phyloP scores from a whole-genome alignment of 148 eudicot genomes.

The Chenopodium quinoa region DNA sequence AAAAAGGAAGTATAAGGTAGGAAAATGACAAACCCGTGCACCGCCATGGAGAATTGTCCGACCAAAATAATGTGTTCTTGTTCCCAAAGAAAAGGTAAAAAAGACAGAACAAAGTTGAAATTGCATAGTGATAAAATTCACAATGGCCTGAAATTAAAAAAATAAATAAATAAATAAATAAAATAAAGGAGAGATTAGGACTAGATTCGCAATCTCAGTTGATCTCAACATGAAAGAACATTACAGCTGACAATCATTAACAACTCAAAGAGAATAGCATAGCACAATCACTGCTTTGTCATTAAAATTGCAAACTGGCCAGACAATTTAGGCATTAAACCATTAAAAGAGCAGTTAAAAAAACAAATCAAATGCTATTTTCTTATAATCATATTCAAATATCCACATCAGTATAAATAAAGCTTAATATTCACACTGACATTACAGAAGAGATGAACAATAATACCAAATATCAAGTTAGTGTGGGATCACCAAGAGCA shows the following conservation, averaged over 20 bases:
- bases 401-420: not conserved
- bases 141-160: conserved; percentile 67
- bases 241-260: conserved; percentile 9
- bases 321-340: not conserved
- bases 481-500: not conserved
- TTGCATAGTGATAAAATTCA: conserved; percentile 94
- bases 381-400: not conserved
- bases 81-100: conserved; percentile 97
- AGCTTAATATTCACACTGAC: not conserved
- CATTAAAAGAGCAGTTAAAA: not conserved
- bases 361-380: not conserved
- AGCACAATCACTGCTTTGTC: not conserved
- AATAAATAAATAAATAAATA: not conserved
- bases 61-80: conserved; percentile 95
- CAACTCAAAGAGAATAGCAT: not conserved
- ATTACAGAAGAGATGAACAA: not conserved
- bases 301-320: not conserved
- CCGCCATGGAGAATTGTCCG: conserved; percentile 99
- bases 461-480: not conserved
- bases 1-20: not conserved
- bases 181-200: not conserved
- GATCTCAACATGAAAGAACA: conserved; percentile 2
- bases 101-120: conserved; percentile 91
- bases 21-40: conserved; percentile 63
- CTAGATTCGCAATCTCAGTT: not conserved